A percentile compares a stretch with the other conserved stretches of the same genome.
These are phyloP conservation scores for Plectosphaerella plurivora DNA, from an alignment of 2,329 filamentous ascomycete species.

Conservation along the genomic window DNA sequence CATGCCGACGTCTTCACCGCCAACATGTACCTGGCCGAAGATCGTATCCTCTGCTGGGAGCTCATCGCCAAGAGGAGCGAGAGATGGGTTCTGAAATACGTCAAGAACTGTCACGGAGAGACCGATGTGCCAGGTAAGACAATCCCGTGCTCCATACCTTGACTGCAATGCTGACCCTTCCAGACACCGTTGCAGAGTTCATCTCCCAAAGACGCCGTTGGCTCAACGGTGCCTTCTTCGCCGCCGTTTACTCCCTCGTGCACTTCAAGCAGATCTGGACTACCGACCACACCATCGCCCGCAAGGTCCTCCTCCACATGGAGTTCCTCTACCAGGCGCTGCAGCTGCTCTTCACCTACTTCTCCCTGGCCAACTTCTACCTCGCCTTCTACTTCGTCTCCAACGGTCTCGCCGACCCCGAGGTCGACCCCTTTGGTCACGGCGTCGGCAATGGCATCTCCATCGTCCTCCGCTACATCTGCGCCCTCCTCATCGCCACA, in stretches of 20 bases:
- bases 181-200: conserved; percentile 90
- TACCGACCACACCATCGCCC: conserved; percentile 84
- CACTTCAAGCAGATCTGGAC: conserved; percentile 91
- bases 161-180: neutral
- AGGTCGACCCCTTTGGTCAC: conserved; percentile 87
- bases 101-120: conserved; percentile 93
- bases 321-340: conserved; percentile 96
- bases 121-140: conserved; percentile 90
- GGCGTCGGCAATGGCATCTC: conserved; percentile 82
- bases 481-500: conserved; percentile 81
- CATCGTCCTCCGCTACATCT: conserved; percentile 76
- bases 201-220: conserved; percentile 94
- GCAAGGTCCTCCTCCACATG: conserved; percentile 88
- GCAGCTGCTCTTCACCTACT: conserved; percentile 91
- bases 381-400: conserved; percentile 98
- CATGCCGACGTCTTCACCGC: conserved; percentile 97
- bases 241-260: conserved; percentile 92
- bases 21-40: conserved; percentile 98
- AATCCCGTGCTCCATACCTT: neutral
- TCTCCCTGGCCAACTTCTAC: conserved; percentile 98
- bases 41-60: conserved; percentile 97
- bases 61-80: conserved; percentile 91
- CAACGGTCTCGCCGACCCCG: conserved; percentile 75
- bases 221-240: conserved; percentile 98
- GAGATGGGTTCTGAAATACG: conserved; percentile 96